Evolutionary conservation across 2,329 filamentous ascomycete species (phyloP).

Genomic region (Pyrenophora teres): DNA sequence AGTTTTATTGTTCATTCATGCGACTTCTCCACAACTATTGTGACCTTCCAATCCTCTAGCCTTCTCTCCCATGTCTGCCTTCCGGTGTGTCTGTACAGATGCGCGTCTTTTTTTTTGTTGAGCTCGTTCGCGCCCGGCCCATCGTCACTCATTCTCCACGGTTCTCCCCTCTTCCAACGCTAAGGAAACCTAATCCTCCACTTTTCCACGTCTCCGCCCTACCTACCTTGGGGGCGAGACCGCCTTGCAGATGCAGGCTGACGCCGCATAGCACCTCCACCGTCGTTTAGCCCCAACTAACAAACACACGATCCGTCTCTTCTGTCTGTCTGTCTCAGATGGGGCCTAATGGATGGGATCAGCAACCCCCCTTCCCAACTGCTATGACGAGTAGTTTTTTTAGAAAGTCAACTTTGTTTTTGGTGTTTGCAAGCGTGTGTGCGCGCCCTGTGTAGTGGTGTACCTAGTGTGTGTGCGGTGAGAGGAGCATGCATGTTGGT

Average conservation of each 20-base stretch:
- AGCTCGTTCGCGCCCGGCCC: background rate
- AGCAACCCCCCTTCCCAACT: background rate
- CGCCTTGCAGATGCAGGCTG: constrained; percentile 19
- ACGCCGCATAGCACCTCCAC: constrained; percentile 11
- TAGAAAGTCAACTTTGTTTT: too few relatives aligned
- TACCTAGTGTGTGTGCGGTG: too few relatives aligned
- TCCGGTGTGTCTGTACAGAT: background rate
- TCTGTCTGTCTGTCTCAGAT: background rate
- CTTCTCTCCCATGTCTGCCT: background rate
- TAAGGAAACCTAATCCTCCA: constrained; percentile 6
- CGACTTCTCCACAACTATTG: constrained; percentile 2
- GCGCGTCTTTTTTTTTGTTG: background rate
- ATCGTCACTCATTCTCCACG: constrained; percentile 10
- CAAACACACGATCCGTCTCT: background rate
- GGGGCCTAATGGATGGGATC: background rate
- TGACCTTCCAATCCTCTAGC: background rate
- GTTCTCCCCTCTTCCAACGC: constrained; percentile 11
- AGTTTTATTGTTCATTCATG: constrained; percentile 18
- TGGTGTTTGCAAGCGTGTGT: too few relatives aligned
- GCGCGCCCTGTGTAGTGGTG: too few relatives aligned
- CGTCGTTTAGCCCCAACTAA: background rate
- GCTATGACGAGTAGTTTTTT: too few relatives aligned
- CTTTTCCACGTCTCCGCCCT: constrained; percentile 1
- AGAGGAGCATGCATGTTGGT: too few relatives aligned
- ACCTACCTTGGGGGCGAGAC: constrained; percentile 13